phyloP scores from a whole-genome alignment of 768 basidiomycete species.

The Nevesoporus exiguus region DNA sequence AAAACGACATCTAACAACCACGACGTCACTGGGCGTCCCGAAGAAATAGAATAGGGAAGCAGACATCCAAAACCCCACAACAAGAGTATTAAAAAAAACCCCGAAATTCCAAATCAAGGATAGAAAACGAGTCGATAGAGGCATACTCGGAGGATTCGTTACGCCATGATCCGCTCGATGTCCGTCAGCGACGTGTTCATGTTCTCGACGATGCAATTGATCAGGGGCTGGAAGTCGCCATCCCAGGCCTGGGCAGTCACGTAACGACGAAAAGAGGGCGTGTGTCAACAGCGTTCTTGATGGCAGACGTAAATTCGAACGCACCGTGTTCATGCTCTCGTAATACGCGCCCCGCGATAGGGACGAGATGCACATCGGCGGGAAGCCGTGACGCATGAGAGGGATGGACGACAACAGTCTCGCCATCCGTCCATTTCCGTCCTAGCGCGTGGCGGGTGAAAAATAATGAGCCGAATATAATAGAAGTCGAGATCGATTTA shows the following conservation, averaged over 20 bases:
- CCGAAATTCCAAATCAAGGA: not conserved
- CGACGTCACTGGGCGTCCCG: too few species aligned
- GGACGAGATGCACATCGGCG: conserved; percentile 30
- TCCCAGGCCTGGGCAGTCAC: conserved; percentile 29
- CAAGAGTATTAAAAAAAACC: too few species aligned
- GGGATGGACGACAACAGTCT: conserved; percentile 34
- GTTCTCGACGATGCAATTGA: conserved; percentile 30
- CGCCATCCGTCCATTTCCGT: conserved; percentile 37
- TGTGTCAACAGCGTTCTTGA: not conserved
- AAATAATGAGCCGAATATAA: not conserved
- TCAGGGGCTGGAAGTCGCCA: conserved; percentile 32
- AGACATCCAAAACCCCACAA: not conserved
- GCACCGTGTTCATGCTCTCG: conserved; percentile 33
- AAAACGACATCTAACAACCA: too few species aligned
- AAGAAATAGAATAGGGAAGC: too few species aligned
- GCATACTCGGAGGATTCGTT: not conserved
- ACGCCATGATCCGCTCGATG: conserved; percentile 29
- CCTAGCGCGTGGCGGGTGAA: conserved; percentile 13
- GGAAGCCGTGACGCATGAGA: conserved; percentile 31
- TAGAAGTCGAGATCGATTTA: not conserved
- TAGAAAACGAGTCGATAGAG: not conserved
- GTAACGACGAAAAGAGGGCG: not conserved
- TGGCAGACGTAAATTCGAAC: not conserved
- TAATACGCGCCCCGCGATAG: conserved; percentile 25
- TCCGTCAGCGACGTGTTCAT: conserved; percentile 24